phyloP scores from a whole-genome alignment of 306 rosid genomes.

The Sechiopsis laciniata region DNA sequence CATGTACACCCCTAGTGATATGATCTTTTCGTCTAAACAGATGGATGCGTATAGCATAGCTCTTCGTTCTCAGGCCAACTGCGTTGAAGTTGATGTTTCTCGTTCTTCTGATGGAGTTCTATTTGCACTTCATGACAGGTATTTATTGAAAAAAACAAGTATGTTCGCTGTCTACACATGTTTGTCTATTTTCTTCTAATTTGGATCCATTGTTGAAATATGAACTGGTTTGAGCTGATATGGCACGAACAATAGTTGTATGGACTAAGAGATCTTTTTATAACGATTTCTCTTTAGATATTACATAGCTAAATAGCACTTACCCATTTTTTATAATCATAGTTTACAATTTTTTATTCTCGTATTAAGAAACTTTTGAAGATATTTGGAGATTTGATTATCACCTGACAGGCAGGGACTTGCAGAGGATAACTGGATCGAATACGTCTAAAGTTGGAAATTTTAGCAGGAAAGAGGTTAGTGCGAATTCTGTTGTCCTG shows the following conservation, averaged over 20 bases:
- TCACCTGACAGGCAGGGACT: constrained; percentile 88
- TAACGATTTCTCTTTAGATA: not conserved
- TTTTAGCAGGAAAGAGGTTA: constrained; percentile 54
- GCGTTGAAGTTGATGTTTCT: constrained; percentile 88
- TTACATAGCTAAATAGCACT: not conserved
- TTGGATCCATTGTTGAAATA: not conserved
- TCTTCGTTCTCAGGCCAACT: constrained; percentile 57
- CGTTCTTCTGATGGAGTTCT: constrained; percentile 76
- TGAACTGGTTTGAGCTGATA: not conserved
- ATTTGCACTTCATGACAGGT: constrained; percentile 94
- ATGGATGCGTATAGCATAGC: constrained; percentile 66
- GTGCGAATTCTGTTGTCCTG: constrained; percentile 6
- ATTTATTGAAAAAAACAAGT: not conserved
- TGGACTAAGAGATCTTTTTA: not conserved
- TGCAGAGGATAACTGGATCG: constrained; percentile 71
- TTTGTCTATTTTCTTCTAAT: not conserved
- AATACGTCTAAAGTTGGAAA: constrained; percentile 57
- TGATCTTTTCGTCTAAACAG: constrained; percentile 30
- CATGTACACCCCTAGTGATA: too few relatives aligned
- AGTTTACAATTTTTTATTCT: not conserved
- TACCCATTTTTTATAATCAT: not conserved
- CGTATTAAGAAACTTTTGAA: constrained; percentile 20
- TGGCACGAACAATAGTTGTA: not conserved
- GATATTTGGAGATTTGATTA: constrained; percentile 46
- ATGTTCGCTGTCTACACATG: not conserved